Conservation (phyloP, 306 rosid species). For the Inga laurina region DNA sequence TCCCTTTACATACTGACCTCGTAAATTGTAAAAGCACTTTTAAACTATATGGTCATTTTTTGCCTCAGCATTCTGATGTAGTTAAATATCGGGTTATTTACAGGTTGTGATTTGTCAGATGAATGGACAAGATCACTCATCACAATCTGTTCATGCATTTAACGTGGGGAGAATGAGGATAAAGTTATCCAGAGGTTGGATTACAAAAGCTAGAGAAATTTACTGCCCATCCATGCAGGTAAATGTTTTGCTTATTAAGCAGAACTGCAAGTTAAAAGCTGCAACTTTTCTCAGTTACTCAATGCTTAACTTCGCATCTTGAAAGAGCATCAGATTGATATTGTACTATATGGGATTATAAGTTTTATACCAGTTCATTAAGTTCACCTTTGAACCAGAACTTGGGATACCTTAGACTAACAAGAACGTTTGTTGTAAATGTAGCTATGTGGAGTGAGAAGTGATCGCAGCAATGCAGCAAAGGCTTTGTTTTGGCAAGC, state of each 20-base stretch:
- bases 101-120: conserved; percentile 85
- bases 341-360: no score
- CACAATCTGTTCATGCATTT: conserved; percentile 83
- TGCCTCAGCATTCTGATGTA: conserved; percentile 7
- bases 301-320: not conserved
- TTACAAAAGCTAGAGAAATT: conserved; percentile 92
- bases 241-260: not conserved
- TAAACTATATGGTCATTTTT: no score
- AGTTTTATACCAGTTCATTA: not conserved
- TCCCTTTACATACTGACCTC: no score
- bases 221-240: conserved; percentile 94
- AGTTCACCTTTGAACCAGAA: not conserved
- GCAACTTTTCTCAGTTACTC: not conserved
- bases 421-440: conserved; percentile 18
- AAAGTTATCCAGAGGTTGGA: conserved; percentile 96
- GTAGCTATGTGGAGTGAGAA: conserved; percentile 83
- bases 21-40: no score
- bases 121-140: conserved; percentile 88
- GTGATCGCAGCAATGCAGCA: conserved; percentile 51
- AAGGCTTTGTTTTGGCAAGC: conserved; percentile 91
- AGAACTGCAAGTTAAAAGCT: not conserved
- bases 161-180: conserved; percentile 95
- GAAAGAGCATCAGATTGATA: not conserved
- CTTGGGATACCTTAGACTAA: conserved; percentile 20
- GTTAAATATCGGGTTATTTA: conserved; percentile 25